These are phyloP conservation scores for Chloris gayana DNA, from an alignment of 176 grass and related monocot species.

Conservation along the genomic window DNA sequence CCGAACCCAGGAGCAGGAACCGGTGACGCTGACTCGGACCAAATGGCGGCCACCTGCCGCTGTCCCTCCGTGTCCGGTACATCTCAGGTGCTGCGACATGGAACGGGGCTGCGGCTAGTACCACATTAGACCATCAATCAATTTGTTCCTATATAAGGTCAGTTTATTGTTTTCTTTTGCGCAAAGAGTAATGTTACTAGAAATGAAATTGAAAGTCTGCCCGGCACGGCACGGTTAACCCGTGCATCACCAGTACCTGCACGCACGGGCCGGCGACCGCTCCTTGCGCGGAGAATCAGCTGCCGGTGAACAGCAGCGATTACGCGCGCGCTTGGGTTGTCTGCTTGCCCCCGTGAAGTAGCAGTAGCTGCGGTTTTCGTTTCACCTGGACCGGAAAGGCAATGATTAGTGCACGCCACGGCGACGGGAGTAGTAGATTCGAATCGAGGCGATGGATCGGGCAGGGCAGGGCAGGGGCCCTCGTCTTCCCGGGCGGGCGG, in stretches of 20 bases:
- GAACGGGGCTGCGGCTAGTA: background rate
- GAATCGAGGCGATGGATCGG: background rate
- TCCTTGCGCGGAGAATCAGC: no score
- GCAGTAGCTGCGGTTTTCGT: background rate
- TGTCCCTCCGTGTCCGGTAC: background rate
- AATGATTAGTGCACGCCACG: constrained; percentile 28
- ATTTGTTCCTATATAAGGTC: no score
- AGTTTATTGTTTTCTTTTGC: background rate
- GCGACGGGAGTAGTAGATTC: background rate
- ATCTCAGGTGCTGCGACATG: constrained; percentile 33
- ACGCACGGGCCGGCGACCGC: no score
- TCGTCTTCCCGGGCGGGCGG: background rate
- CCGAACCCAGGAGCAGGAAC: background rate
- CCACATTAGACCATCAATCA: background rate
- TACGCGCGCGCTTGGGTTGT: background rate
- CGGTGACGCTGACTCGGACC: background rate
- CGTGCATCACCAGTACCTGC: background rate
- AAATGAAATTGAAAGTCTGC: no score
- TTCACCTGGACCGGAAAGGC: background rate
- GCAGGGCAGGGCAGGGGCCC: no score
- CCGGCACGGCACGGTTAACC: background rate
- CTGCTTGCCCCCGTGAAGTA: background rate
- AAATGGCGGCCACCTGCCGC: background rate
- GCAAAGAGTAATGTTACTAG: no score
- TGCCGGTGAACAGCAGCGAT: no score